Evolutionary conservation across 2,329 filamentous ascomycete genomes (phyloP).

Genomic region (Intubia oerlemansii): DNA sequence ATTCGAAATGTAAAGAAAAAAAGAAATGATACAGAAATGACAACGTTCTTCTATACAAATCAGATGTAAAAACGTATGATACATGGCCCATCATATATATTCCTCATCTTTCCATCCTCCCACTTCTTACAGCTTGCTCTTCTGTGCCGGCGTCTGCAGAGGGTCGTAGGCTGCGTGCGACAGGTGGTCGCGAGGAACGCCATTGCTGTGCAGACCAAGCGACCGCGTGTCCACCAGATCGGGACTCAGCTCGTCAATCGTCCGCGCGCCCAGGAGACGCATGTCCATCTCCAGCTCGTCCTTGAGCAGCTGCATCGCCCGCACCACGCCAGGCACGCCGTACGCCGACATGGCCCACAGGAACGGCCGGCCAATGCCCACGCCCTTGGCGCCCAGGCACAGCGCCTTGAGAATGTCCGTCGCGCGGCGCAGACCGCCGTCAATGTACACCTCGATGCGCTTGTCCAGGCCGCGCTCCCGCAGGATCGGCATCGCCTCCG

Average conservation of each 20-base stretch:
- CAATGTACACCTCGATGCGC: constrained; percentile 71
- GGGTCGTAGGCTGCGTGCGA: constrained; percentile 30
- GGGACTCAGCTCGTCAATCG: constrained; percentile 57
- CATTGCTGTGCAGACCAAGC: constrained; percentile 30
- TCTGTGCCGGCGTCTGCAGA: constrained; percentile 28
- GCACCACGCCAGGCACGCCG: constrained; percentile 66
- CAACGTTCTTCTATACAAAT: no score
- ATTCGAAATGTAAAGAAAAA: no score
- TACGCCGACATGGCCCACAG: constrained; percentile 92
- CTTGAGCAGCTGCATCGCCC: constrained; percentile 78
- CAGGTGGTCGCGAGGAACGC: constrained; percentile 26
- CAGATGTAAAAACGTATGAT: no score
- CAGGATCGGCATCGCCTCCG: constrained; percentile 80
- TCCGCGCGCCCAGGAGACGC: constrained; percentile 68
- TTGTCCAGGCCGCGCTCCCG: constrained; percentile 51
- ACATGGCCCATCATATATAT: no score
- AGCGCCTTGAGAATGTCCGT: constrained; percentile 93
- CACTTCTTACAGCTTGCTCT: constrained; percentile 27
- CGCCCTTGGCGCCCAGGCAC: constrained; percentile 75
- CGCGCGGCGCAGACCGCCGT: constrained; percentile 73
- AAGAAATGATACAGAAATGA: no score
- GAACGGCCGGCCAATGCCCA: constrained; percentile 88
- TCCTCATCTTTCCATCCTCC: not conserved
- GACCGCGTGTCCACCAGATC: constrained; percentile 60
- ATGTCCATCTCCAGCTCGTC: constrained; percentile 99